A percentile compares a stretch with the other conserved stretches of the same genome.
Evolutionary conservation across 2,329 filamentous ascomycete genomes (phyloP).

Genomic region (Leptodontidium sp.): DNA sequence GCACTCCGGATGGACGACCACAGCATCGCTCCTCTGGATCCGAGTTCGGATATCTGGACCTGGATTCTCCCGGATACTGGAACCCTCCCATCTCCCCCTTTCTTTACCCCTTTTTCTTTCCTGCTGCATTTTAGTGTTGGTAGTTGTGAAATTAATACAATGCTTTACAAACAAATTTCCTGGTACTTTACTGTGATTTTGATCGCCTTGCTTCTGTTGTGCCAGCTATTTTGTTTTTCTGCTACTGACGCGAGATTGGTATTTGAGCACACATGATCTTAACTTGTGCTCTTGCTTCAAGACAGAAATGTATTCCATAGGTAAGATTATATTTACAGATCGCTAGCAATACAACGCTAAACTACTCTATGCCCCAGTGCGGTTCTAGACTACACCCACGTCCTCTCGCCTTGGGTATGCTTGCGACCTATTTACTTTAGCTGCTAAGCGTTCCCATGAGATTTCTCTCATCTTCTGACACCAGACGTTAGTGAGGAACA

Average conservation of each 20-base stretch:
- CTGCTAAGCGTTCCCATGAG: too few species aligned
- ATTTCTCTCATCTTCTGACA: too few species aligned
- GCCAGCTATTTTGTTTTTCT: neutral
- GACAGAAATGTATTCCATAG: too few species aligned
- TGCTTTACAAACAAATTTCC: neutral
- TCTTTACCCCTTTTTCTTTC: neutral
- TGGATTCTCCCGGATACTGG: slow-evolving; percentile 12
- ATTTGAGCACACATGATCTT: neutral
- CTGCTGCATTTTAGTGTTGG: neutral
- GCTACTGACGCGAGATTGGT: neutral
- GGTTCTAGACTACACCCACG: too few species aligned
- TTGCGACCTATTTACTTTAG: too few species aligned
- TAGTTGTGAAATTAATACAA: slow-evolving; percentile 5
- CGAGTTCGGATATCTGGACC: slow-evolving; percentile 17
- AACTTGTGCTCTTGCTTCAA: too few species aligned
- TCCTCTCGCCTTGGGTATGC: too few species aligned
- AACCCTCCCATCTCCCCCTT: neutral
- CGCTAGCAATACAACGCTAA: too few species aligned
- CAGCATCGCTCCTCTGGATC: slow-evolving; percentile 21
- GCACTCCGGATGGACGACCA: slow-evolving; percentile 28
- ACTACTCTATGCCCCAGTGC: too few species aligned
- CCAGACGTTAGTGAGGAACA: too few species aligned
- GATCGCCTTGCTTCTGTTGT: neutral
- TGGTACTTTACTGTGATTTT: neutral
- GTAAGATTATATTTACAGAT: too few species aligned